These are phyloP conservation scores for Candida saitoana DNA, from an alignment of 805 yeast genomes.

Conservation along the genomic window DNA sequence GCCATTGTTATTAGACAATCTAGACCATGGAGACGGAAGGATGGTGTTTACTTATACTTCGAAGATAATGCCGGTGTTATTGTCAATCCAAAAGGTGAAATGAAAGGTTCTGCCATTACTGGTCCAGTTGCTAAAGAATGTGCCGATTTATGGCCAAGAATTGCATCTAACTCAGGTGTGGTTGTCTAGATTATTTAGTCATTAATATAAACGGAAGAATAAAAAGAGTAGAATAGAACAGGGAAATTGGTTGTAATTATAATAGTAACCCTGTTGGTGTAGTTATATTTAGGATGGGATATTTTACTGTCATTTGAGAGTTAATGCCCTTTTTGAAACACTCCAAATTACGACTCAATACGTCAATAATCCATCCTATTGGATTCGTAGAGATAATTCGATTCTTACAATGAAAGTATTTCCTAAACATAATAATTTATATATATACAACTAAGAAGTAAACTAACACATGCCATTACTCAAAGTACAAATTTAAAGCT, in stretches of 20 bases:
- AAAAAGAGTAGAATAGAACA: too few species aligned
- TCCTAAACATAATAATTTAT: too few species aligned
- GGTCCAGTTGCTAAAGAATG: conserved; percentile 99
- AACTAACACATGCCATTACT: neutral
- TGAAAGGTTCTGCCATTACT: conserved; percentile 99
- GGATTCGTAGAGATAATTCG: too few species aligned
- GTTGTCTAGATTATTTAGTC: conserved; percentile 63
- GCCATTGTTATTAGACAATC: conserved; percentile 99
- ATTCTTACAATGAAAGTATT: too few species aligned
- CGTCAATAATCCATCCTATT: too few species aligned
- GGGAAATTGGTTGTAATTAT: too few species aligned
- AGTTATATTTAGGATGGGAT: too few species aligned
- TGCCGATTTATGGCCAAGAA: conserved; percentile 99
- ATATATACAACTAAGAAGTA: neutral
- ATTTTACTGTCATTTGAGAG: too few species aligned
- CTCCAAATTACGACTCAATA: too few species aligned
- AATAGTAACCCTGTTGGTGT: too few species aligned
- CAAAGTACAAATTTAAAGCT: neutral
- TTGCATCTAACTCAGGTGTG: conserved; percentile 99
- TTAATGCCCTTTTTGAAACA: too few species aligned
- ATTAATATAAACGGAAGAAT: neutral
- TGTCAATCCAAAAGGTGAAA: conserved; percentile 99
- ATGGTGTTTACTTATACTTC: conserved; percentile 98
- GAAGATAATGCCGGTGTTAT: conserved; percentile 99
- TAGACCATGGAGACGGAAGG: conserved; percentile 99